A percentile compares a stretch with the other conserved stretches of the same genome.
These are phyloP conservation scores for Hanseniaspora sp. DNA, from an alignment of 1,139 yeast species.

Conservation along the genomic window DNA sequence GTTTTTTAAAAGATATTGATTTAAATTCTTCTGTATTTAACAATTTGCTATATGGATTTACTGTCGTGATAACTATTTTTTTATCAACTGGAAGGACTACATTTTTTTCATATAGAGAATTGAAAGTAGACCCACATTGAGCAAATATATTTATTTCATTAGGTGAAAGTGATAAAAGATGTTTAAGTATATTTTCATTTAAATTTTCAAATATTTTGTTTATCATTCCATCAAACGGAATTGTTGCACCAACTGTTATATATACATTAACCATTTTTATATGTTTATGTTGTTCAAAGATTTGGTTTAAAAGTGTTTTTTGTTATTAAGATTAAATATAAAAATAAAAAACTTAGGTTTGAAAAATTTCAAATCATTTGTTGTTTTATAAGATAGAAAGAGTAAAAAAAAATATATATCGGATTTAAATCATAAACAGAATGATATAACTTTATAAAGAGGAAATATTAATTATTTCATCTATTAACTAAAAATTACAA, in stretches of 20 bases:
- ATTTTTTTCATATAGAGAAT: slow-evolving; percentile 14
- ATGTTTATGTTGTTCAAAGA: slow-evolving; percentile 1
- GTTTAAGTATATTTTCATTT: slow-evolving; percentile 30
- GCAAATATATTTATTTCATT: slow-evolving; percentile 33
- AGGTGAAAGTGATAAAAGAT: not conserved
- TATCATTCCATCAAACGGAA: slow-evolving; percentile 55
- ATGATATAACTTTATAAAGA: too few relatives aligned
- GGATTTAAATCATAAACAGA: too few relatives aligned
- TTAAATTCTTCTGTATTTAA: not conserved
- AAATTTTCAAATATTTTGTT: not conserved
- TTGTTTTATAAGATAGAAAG: too few relatives aligned
- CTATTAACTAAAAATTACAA: too few relatives aligned
- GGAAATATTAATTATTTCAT: too few relatives aligned
- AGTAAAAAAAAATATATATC: too few relatives aligned
- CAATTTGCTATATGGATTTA: not conserved
- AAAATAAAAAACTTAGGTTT: not conserved
- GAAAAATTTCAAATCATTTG: too few relatives aligned
- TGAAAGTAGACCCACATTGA: slow-evolving; percentile 55
- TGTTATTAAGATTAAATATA: too few relatives aligned
- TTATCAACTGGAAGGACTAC: not conserved
- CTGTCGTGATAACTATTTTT: too few relatives aligned
- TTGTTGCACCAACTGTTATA: slow-evolving; percentile 80
- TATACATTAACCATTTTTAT: slow-evolving; percentile 29
- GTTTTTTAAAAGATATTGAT: not conserved
- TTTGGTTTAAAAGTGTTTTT: not conserved